A percentile compares a stretch with the other conserved stretches of the same genome.
Evolutionary conservation across 2,329 filamentous ascomycete species (phyloP).

Genomic region (Volutella citrinella): DNA sequence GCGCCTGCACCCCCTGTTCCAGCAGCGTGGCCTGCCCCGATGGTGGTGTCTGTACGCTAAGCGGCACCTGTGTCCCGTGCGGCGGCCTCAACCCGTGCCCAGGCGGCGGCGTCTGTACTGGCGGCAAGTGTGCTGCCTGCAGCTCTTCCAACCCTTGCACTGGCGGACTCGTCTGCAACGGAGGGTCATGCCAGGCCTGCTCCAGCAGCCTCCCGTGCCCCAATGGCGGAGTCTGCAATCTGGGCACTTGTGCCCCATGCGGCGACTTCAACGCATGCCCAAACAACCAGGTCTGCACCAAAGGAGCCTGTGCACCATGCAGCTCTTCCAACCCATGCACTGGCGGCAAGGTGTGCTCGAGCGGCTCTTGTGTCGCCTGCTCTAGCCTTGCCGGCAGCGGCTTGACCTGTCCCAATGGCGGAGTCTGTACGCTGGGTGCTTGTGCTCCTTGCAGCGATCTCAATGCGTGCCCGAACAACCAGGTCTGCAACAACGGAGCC

Average conservation of each 20-base stretch:
- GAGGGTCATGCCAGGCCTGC: not conserved
- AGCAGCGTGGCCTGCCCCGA: not conserved
- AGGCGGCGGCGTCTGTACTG: not conserved
- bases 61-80: conserved; percentile 5
- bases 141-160: conserved; percentile 1
- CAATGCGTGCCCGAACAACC: conserved; percentile 5
- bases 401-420: conserved; percentile 6
- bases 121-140: not conserved
- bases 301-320: conserved; percentile 9
- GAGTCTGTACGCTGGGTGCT: conserved; percentile 7
- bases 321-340: conserved; percentile 6
- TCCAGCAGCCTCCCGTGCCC: not conserved
- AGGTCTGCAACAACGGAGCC: conserved; percentile 2
- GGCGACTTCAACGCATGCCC: not conserved
- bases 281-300: conserved; percentile 6
- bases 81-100: too few relatives aligned
- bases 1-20: too few relatives aligned
- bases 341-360: conserved; percentile 5
- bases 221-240: not conserved
- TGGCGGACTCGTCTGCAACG: not conserved
- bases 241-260: not conserved
- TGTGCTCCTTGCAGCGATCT: conserved; percentile 5
- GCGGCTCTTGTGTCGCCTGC: conserved; percentile 6
- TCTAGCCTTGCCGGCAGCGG: too few relatives aligned
- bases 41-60: not conserved